These are phyloP conservation scores for Kappamyces sp. DNA, from an alignment of 192 early-diverging fungal species.

Conservation along the genomic window DNA sequence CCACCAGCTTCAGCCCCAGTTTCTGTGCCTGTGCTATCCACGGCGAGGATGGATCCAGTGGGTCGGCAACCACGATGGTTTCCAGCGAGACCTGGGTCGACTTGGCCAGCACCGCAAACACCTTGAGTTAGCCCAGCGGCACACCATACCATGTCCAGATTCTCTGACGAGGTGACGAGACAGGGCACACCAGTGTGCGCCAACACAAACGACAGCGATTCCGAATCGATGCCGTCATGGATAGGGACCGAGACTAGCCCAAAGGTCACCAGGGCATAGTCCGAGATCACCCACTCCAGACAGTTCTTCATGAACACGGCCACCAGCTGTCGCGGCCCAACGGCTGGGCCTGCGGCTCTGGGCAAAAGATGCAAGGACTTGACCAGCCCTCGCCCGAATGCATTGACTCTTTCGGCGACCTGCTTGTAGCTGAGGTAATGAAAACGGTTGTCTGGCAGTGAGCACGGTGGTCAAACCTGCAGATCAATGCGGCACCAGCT, in stretches of 20 bases:
- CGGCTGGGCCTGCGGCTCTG: not conserved
- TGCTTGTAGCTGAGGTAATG: slow-evolving; percentile 10
- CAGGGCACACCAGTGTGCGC: slow-evolving; percentile 75
- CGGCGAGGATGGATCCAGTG: not conserved
- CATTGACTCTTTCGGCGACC: slow-evolving; percentile 27
- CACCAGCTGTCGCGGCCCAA: slow-evolving; percentile 22
- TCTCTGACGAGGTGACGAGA: slow-evolving; percentile 60
- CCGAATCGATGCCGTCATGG: slow-evolving; percentile 85
- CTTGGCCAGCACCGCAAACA: not conserved
- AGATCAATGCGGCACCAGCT: not conserved
- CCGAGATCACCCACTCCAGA: slow-evolving; percentile 42
- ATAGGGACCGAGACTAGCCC: slow-evolving; percentile 58
- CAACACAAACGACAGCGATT: slow-evolving; percentile 76
- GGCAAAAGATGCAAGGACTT: slow-evolving; percentile 14
- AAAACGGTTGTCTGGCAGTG: not conserved
- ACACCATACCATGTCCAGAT: slow-evolving; percentile 22
- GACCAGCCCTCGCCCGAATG: slow-evolving; percentile 38
- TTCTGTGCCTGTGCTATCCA: slow-evolving; percentile 13
- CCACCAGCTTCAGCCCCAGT: slow-evolving; percentile 13
- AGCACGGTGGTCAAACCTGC: not conserved
- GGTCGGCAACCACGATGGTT: slow-evolving; percentile 14
- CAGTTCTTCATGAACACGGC: slow-evolving; percentile 28
- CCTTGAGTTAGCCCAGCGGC: too few relatives aligned
- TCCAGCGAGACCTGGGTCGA: not conserved
- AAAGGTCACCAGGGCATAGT: slow-evolving; percentile 24